These are phyloP conservation scores for Talaromyces verruculosus DNA, from an alignment of 2,329 filamentous ascomycete species.

Conservation along the genomic window DNA sequence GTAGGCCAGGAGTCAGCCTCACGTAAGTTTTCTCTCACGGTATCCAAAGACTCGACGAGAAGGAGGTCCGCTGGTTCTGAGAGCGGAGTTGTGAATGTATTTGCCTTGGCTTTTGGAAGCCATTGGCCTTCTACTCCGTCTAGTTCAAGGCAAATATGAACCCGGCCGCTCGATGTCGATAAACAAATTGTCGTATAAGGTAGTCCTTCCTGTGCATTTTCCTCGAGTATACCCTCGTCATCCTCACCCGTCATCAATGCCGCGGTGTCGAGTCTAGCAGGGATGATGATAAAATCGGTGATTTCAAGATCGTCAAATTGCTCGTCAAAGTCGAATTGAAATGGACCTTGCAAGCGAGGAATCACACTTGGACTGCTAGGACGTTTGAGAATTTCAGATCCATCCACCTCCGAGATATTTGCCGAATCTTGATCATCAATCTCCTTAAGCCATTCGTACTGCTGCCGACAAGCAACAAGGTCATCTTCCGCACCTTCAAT, in stretches of 20 bases:
- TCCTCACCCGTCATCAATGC: constrained; percentile 56
- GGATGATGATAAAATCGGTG: constrained; percentile 60
- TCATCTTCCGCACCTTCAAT: constrained; percentile 46
- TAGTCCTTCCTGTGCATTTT: constrained; percentile 50
- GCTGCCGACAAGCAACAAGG: constrained; percentile 52
- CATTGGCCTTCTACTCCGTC: constrained; percentile 64
- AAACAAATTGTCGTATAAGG: constrained; percentile 60
- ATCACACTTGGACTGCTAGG: constrained; percentile 56
- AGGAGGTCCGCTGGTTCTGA: constrained; percentile 46
- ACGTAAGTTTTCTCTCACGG: constrained; percentile 32
- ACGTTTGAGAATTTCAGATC: constrained; percentile 56
- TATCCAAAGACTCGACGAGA: constrained; percentile 48
- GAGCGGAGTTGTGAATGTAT: constrained; percentile 42
- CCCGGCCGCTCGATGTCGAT: constrained; percentile 54
- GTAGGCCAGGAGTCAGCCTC: constrained; percentile 48
- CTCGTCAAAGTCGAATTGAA: constrained; percentile 53
- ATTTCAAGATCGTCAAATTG: constrained; percentile 56
- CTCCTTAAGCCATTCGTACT: constrained; percentile 60
- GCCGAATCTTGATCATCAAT: constrained; percentile 56
- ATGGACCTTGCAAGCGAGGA: constrained; percentile 63
- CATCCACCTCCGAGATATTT: constrained; percentile 41
- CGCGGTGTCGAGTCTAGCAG: constrained; percentile 53
- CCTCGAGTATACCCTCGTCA: constrained; percentile 43
- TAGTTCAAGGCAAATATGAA: constrained; percentile 61
- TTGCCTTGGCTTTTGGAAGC: constrained; percentile 53